These are phyloP conservation scores for Penicillium corylophilum DNA, from an alignment of 2,329 filamentous ascomycete species.

Conservation along the genomic window DNA sequence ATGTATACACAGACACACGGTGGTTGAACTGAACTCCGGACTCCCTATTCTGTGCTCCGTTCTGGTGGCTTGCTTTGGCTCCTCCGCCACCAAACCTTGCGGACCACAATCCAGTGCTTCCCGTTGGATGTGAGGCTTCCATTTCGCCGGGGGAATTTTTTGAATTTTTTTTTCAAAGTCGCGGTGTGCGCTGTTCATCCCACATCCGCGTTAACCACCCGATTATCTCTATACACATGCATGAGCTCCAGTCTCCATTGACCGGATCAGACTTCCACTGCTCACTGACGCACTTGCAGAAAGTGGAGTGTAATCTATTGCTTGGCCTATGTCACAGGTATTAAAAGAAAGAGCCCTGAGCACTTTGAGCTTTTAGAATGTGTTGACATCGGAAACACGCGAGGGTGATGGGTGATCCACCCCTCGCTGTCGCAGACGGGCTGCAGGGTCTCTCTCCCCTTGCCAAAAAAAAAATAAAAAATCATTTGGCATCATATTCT, in stretches of 20 bases:
- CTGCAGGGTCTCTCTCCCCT: slow-evolving; percentile 24
- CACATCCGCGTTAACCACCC: not conserved
- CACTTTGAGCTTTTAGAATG: too few relatives aligned
- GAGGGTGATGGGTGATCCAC: slow-evolving; percentile 5
- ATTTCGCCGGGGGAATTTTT: too few relatives aligned
- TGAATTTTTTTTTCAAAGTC: slow-evolving; percentile 11
- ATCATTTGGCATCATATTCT: not conserved
- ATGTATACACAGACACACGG: not conserved
- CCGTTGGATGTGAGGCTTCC: not conserved
- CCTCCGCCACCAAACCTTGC: slow-evolving; percentile 16
- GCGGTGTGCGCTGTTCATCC: slow-evolving; percentile 22
- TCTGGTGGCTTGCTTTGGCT: not conserved
- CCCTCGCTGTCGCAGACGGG: slow-evolving; percentile 7
- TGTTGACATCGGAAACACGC: slow-evolving; percentile 1
- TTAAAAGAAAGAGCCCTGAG: too few relatives aligned
- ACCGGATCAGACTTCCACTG: slow-evolving; percentile 20
- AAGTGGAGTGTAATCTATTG: slow-evolving; percentile 17
- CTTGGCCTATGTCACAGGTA: slow-evolving; percentile 29
- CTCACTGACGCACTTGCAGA: slow-evolving; percentile 23
- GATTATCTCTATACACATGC: not conserved
- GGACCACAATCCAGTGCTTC: not conserved
- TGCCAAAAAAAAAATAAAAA: slow-evolving; percentile 8
- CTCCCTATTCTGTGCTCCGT: not conserved
- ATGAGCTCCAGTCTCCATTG: not conserved
- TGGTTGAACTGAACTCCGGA: not conserved